Evolutionary conservation across 1,284 basidiomycete genomes (phyloP).

Genomic region (Heterobasidion annosum): DNA sequence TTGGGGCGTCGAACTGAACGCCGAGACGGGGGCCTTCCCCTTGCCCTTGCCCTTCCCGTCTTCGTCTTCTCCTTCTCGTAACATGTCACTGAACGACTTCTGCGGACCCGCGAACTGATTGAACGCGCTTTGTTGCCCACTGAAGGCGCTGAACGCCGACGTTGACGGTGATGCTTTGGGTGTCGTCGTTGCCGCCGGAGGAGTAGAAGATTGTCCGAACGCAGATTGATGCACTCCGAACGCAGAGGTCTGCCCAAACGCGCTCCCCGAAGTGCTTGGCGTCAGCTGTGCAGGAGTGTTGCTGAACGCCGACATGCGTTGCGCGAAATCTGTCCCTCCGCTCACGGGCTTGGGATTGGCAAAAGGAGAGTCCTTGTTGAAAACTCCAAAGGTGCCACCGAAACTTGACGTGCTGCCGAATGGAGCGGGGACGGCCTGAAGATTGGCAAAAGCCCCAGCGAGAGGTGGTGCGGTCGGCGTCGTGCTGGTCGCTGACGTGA

Average conservation of each 20-base stretch:
- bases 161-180: not conserved
- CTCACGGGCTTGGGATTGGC: constrained; percentile 7
- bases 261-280: constrained; percentile 10
- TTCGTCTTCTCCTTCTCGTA: constrained; percentile 18
- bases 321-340: constrained; percentile 7
- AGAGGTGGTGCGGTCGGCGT: not conserved
- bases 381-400: not conserved
- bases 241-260: constrained; percentile 4
- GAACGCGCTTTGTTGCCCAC: constrained; percentile 33
- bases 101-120: constrained; percentile 25
- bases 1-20: not conserved
- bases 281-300: constrained; percentile 3
- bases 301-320: not conserved
- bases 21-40: constrained; percentile 10
- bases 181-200: not conserved
- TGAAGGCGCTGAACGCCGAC: constrained; percentile 38
- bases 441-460: constrained; percentile 2
- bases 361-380: constrained; percentile 7
- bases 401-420: not conserved
- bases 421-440: constrained; percentile 3
- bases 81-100: constrained; percentile 32
- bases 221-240: constrained; percentile 10
- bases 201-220: constrained; percentile 13
- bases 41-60: constrained; percentile 15
- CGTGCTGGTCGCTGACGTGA: not conserved